A percentile compares a stretch with the other conserved stretches of the same genome.
These are phyloP conservation scores for Prunus yedoensis DNA, from an alignment of 331 rosid species.

Conservation along the genomic window DNA sequence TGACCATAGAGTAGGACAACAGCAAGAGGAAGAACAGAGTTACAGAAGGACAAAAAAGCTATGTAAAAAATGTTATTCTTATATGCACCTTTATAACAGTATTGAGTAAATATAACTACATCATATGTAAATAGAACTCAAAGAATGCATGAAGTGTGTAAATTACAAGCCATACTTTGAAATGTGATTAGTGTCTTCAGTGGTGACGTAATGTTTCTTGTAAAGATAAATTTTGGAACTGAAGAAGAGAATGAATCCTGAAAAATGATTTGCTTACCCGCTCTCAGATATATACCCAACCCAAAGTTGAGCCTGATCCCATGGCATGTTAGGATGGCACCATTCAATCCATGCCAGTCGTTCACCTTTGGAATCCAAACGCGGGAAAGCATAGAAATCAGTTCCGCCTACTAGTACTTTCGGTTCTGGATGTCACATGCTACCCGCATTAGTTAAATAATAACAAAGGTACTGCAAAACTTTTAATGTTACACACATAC, in stretches of 20 bases:
- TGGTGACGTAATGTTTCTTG: neutral
- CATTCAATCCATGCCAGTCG: constrained; percentile 94
- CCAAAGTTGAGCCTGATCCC: constrained; percentile 97
- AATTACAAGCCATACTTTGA: neutral
- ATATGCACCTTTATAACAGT: too few relatives aligned
- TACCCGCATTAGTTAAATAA: constrained; percentile 14
- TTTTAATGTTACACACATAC: neutral
- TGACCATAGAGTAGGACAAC: too few relatives aligned
- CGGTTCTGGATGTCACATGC: constrained; percentile 56
- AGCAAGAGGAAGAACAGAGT: too few relatives aligned
- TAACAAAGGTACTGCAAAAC: neutral
- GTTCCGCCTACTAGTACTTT: constrained; percentile 65
- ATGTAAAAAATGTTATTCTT: too few relatives aligned
- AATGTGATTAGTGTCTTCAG: neutral
- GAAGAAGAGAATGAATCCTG: neutral
- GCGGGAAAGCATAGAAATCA: constrained; percentile 94
- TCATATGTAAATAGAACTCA: neutral
- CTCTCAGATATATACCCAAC: constrained; percentile 87
- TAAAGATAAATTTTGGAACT: neutral
- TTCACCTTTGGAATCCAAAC: constrained; percentile 68
- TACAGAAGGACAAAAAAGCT: too few relatives aligned
- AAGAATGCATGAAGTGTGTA: neutral
- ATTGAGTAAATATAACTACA: neutral
- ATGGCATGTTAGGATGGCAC: constrained; percentile 92
- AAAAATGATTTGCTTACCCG: constrained; percentile 59